Percentiles rank a stretch among this genome's conserved stretches.
phyloP scores from a whole-genome alignment of 805 yeast species.

The Clavispora phyllophila region DNA sequence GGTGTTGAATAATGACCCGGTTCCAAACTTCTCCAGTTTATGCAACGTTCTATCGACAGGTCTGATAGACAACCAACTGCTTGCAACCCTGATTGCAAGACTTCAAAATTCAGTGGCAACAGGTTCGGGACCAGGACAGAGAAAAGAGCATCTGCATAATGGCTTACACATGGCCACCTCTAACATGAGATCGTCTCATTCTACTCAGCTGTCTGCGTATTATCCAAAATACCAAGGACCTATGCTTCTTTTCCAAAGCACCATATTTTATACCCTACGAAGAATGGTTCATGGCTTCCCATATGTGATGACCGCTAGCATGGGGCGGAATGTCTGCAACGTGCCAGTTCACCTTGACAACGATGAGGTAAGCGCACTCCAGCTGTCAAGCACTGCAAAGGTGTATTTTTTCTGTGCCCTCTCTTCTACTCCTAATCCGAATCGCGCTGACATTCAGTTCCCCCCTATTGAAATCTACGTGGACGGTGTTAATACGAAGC shows the following conservation, averaged over 20 bases:
- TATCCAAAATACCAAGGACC: constrained; percentile 23
- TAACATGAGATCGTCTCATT: neutral
- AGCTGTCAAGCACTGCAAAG: constrained; percentile 16
- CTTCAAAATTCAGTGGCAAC: neutral
- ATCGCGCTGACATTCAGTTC: constrained; percentile 43
- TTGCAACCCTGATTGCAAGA: neutral
- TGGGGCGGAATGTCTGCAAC: constrained; percentile 39
- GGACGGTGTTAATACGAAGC: constrained; percentile 47
- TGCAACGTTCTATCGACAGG: constrained; percentile 26
- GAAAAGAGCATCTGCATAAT: neutral
- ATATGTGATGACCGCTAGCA: constrained; percentile 38
- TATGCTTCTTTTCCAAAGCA: constrained; percentile 43
- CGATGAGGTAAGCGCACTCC: constrained; percentile 37
- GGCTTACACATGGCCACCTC: neutral
- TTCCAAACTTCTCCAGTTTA: constrained; percentile 34
- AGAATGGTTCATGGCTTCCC: constrained; percentile 46
- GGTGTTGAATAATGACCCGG: constrained; percentile 26
- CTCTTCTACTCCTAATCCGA: constrained; percentile 20
- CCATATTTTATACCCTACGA: constrained; percentile 52
- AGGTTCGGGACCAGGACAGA: neutral
- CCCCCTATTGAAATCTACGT: constrained; percentile 73
- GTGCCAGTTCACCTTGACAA: constrained; percentile 38
- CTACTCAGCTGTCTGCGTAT: neutral
- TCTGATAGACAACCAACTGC: constrained; percentile 2
- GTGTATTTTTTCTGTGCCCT: constrained; percentile 55